phyloP scores from a whole-genome alignment of 306 rosid genomes.

The Prunus mume region DNA sequence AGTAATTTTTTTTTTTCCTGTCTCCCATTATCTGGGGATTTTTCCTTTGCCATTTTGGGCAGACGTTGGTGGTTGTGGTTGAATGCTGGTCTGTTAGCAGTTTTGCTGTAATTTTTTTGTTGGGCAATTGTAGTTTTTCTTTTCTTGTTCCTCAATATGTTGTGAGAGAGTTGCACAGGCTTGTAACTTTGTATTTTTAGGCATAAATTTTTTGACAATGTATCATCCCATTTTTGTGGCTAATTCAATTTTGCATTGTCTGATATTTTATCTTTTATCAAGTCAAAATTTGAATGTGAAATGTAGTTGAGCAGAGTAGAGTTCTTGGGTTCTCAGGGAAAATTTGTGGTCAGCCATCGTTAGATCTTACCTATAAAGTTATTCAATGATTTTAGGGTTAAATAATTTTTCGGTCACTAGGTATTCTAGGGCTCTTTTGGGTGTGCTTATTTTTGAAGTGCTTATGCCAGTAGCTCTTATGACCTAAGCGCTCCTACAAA shows the following conservation, averaged over 20 bases:
- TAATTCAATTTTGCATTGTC: no score
- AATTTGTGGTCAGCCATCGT: no score
- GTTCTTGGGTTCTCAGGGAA: not conserved
- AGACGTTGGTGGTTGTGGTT: not conserved
- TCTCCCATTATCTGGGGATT: not conserved
- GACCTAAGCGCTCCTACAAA: not conserved
- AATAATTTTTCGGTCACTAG: no score
- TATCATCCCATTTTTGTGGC: slow-evolving; percentile 3
- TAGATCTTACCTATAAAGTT: no score
- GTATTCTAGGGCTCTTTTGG: not conserved
- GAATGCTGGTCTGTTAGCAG: slow-evolving; percentile 5
- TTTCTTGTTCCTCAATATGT: not conserved
- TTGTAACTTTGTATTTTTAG: not conserved
- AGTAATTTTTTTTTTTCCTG: not conserved
- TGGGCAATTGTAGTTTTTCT: slow-evolving; percentile 4
- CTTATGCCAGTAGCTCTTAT: not conserved
- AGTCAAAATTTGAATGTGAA: not conserved
- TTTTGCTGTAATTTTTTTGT: not conserved
- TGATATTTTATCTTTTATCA: not conserved
- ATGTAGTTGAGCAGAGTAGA: not conserved
- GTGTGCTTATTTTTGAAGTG: not conserved
- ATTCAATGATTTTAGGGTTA: no score
- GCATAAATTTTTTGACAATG: slow-evolving; percentile 15
- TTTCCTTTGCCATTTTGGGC: not conserved
- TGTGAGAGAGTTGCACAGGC: not conserved